Base-by-base conservation (phyloP, 2,329 filamentous ascomycete genomes). In the Fusarium redolens region DNA sequence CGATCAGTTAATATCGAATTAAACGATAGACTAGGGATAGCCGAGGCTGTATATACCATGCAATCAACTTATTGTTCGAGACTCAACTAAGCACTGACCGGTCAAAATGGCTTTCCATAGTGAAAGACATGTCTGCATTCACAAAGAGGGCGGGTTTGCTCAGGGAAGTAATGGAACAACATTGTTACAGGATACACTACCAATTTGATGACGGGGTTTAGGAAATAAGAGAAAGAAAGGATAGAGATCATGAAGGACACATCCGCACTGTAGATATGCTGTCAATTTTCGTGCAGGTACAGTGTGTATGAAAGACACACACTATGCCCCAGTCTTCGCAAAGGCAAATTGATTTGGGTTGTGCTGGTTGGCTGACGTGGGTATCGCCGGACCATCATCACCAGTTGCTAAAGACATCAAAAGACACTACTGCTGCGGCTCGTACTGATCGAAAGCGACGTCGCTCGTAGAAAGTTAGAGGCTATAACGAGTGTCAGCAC, bases 281-380 rank as follows among this genome's bases (percentile, higher is more conserved):
- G 4, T 0, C 2, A 2, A 0, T 1, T 22, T 13, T 6, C 0
- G 13, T 20, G 1, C 0, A 8, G 0, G 1, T 38, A 68, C 71
- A 73, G 71, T 73, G 59, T 33, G 9, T 9, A 5, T 1, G 0
- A 5, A 1, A 11, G 4, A 8, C 2, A 20, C 45, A 25, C 61
- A 74, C 71, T 74, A 69, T 73, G 71, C 59, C 59, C 71, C 71
- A 73, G 63, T 73, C 61, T 71, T 68, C 43, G 25, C 47, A 37
- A 54, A 43, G 48, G 31, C 47, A 61, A 65, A 64, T 48, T 18
- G 35, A 65, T 28, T 61, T 68, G 47, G 51, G 22, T 69, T 62
- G 63, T 48, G 44, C 63, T 50, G 51, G 62, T 74, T 52, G 67
- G 71, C 68, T 72, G 71, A 60, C 59, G 38, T 56, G 43, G 54